A percentile compares a stretch with the other conserved stretches of the same genome.
Conservation (phyloP, 768 basidiomycete species). For the Boletus coccyginus region DNA sequence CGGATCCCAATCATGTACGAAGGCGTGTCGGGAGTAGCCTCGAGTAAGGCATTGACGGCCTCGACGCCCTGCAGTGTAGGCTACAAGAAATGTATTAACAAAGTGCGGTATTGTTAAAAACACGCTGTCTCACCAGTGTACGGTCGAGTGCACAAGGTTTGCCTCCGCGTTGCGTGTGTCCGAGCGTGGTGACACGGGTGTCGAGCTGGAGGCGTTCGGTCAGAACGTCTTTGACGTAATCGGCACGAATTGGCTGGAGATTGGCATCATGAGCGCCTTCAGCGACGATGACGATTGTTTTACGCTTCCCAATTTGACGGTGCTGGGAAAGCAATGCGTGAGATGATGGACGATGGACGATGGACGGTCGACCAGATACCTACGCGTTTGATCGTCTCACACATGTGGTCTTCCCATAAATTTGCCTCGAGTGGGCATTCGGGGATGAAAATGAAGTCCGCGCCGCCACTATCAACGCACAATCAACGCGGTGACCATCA, state of each 20-base stretch:
- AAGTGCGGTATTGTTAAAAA: neutral
- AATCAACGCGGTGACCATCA: slow-evolving; percentile 7
- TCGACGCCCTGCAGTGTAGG: slow-evolving; percentile 96
- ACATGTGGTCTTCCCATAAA: slow-evolving; percentile 94
- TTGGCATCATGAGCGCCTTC: slow-evolving; percentile 90
- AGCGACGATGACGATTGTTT: slow-evolving; percentile 97
- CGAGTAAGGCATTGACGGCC: slow-evolving; percentile 84
- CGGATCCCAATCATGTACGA: slow-evolving; percentile 97
- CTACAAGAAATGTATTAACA: slow-evolving; percentile 38
- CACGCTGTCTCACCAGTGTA: slow-evolving; percentile 62
- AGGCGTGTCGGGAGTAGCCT: slow-evolving; percentile 83
- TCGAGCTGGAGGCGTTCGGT: slow-evolving; percentile 86
- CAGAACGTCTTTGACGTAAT: slow-evolving; percentile 88
- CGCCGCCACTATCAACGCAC: slow-evolving; percentile 60
- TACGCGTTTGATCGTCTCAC: slow-evolving; percentile 75
- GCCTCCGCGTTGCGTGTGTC: slow-evolving; percentile 96
- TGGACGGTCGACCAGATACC: slow-evolving; percentile 23
- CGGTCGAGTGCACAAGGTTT: slow-evolving; percentile 91
- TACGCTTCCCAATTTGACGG: slow-evolving; percentile 88
- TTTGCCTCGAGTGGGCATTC: slow-evolving; percentile 78
- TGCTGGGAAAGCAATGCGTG: slow-evolving; percentile 51
- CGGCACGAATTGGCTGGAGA: slow-evolving; percentile 89
- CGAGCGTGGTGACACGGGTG: slow-evolving; percentile 93
- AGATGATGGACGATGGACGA: neutral
- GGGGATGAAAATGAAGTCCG: slow-evolving; percentile 97